Base-by-base conservation (phyloP, 148 eudicot species). In the Camellia sinensis region DNA sequence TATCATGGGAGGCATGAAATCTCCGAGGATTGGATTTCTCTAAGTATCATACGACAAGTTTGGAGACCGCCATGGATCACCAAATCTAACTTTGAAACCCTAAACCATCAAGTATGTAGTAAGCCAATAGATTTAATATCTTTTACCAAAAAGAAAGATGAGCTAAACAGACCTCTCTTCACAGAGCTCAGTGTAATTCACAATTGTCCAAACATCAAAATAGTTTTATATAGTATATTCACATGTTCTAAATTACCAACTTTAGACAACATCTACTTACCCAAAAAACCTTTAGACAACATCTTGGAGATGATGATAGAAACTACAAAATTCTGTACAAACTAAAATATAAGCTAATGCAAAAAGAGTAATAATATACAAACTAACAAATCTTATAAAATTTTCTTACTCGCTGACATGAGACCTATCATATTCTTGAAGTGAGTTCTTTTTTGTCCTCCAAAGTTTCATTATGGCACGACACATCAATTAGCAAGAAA, bases 151-250 rank as follows among this genome's bases (percentile, higher is more conserved):
- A 3, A 40, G 22, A 45, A 62, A 52, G 70, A 17, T 19, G 43
- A 46, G 37, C 79, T 64, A 22, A 46, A 29, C 65, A 57, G 48
- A 57, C 76, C 62, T 72, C 48, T 37, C 15, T 14, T 50, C 5
- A 18, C 75, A 72, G 44, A 50, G 18, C 15, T 53, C n/a, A 40
- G 56, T 29, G 2, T 17, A 62, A 4, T 0, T 8, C 29, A 41
- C 56, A 12, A 57, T 29, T 17, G n/a, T 74, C 77, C 77, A 54
- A 57, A 7, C 64, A 37, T 74, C 65, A 40, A 74, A 74, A 37
- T 44, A 56, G 44, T 4, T 44, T 5, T 11, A 72, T 7, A 72
- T 43, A 13, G 5, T 21, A 14, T 14, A 72, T 56, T 37, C 9
- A 74, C 7, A 48, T 18, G 57, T 52, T 10, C 62, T 53, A 5